These are phyloP conservation scores for Fusarium coicis DNA, from an alignment of 2,329 filamentous ascomycete genomes.

Conservation along the genomic window DNA sequence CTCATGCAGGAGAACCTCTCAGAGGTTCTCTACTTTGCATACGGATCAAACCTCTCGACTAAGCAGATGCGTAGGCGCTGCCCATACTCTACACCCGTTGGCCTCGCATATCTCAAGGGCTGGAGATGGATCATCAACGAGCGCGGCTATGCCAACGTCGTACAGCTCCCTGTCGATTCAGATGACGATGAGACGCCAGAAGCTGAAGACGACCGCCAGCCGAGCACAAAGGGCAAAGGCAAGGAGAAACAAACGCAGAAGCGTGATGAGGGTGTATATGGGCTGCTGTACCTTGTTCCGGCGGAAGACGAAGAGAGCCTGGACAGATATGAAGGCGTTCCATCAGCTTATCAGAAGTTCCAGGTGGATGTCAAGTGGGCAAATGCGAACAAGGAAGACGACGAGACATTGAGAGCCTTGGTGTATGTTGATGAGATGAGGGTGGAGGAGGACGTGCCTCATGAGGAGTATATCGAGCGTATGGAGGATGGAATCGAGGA, in stretches of 20 bases:
- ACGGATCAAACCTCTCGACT: slow-evolving; percentile 75
- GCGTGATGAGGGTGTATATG: slow-evolving; percentile 60
- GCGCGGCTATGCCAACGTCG: slow-evolving; percentile 76
- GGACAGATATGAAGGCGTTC: slow-evolving; percentile 71
- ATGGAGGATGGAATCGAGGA: slow-evolving; percentile 74
- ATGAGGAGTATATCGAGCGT: slow-evolving; percentile 68
- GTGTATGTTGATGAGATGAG: slow-evolving; percentile 68
- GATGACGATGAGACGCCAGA: slow-evolving; percentile 15
- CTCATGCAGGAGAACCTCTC: slow-evolving; percentile 49
- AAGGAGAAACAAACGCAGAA: slow-evolving; percentile 3
- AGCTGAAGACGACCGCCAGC: not conserved
- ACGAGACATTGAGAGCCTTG: slow-evolving; percentile 54
- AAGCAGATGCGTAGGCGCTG: slow-evolving; percentile 73
- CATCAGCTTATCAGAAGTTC: slow-evolving; percentile 67
- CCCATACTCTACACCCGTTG: slow-evolving; percentile 64
- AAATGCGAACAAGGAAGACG: slow-evolving; percentile 35
- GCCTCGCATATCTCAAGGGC: slow-evolving; percentile 64
- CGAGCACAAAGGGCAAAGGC: slow-evolving; percentile 13
- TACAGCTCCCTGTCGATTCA: slow-evolving; percentile 45
- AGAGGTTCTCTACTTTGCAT: slow-evolving; percentile 72
- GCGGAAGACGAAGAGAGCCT: slow-evolving; percentile 61
- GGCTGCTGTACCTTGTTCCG: slow-evolving; percentile 65
- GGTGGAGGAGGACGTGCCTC: slow-evolving; percentile 53
- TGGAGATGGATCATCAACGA: slow-evolving; percentile 75
- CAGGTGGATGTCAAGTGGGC: slow-evolving; percentile 49